Conservation (phyloP, 139 green algal genomes). For the Mesotaenium endlicherianum region DNA sequence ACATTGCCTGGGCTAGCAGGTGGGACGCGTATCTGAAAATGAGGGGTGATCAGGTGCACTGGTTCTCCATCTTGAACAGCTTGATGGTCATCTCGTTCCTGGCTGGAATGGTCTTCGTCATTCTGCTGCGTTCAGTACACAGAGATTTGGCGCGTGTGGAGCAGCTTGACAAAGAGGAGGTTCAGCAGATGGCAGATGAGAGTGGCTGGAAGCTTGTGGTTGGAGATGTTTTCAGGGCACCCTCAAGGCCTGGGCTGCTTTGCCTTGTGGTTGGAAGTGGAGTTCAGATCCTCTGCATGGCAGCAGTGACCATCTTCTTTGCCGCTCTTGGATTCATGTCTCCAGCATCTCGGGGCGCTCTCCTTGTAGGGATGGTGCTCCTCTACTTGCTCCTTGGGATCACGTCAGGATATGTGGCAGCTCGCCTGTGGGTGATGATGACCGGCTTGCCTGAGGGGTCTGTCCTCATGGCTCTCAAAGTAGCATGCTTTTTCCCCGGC, state of each 20-base stretch:
- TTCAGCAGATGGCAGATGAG: constrained; percentile 75
- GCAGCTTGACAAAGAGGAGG: constrained; percentile 78
- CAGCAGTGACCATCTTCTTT: constrained; percentile 81
- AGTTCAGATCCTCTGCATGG: constrained; percentile 73
- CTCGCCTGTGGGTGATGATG: constrained; percentile 81
- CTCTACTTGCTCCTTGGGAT: constrained; percentile 79
- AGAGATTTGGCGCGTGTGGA: constrained; percentile 90
- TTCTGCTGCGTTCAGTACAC: constrained; percentile 71
- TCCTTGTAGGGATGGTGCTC: constrained; percentile 81
- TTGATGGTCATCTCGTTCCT: constrained; percentile 92
- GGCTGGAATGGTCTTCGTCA: constrained; percentile 58
- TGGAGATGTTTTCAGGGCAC: constrained; percentile 89
- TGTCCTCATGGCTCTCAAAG: constrained; percentile 21
- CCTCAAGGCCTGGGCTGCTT: constrained; percentile 61
- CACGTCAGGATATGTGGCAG: constrained; percentile 65
- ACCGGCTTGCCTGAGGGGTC: background rate
- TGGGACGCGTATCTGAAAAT: constrained; percentile 97
- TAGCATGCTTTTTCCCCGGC: constrained; percentile 80
- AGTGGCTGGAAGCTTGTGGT: constrained; percentile 95
- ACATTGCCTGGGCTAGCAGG: constrained; percentile 82
- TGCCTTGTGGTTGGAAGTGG: constrained; percentile 81
- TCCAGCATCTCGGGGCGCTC: constrained; percentile 78
- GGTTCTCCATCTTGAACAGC: constrained; percentile 96
- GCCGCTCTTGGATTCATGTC: constrained; percentile 91
- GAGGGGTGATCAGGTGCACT: constrained; percentile 78